These are phyloP conservation scores for Saccharomyces cerevisiae DNA, from an alignment of 805 yeast genomes.

Conservation along the genomic window DNA sequence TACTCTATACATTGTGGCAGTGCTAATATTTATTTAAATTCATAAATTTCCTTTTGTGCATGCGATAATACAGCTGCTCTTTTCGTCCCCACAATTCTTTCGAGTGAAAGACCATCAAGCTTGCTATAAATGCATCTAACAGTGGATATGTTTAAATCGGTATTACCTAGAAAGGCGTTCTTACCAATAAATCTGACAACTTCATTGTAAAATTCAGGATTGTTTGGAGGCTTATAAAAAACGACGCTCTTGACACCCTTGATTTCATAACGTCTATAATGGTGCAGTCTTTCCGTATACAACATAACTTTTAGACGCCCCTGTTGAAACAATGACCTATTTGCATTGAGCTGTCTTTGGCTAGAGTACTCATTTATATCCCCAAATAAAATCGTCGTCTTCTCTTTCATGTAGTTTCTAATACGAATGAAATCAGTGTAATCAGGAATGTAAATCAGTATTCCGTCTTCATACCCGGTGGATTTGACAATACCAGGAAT, in stretches of 20 bases:
- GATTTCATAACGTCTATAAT: constrained; percentile 76
- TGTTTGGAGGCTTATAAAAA: constrained; percentile 77
- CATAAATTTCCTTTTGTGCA: constrained; percentile 67
- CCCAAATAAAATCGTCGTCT: constrained; percentile 57
- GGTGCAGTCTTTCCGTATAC: constrained; percentile 93
- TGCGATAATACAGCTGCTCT: constrained; percentile 61
- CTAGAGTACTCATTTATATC: constrained; percentile 77
- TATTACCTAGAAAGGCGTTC: constrained; percentile 40
- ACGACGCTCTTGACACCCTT: constrained; percentile 76
- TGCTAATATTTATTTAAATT: constrained; percentile 41
- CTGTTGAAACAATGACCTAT: constrained; percentile 60
- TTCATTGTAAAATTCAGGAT: constrained; percentile 78
- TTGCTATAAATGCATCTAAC: constrained; percentile 62
- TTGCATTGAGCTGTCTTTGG: constrained; percentile 60
- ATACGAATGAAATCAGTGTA: constrained; percentile 80
- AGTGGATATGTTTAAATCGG: constrained; percentile 48
- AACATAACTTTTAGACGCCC: constrained; percentile 59
- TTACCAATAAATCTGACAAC: constrained; percentile 60
- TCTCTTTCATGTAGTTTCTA: constrained; percentile 48
- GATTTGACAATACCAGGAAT: constrained; percentile 61
- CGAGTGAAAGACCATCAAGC: constrained; percentile 72
- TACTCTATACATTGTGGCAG: neutral
- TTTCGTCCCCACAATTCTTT: constrained; percentile 73
- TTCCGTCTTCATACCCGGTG: constrained; percentile 61
- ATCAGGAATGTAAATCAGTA: constrained; percentile 72